A percentile compares a stretch with the other conserved stretches of the same genome.
Evolutionary conservation across 164 flowering plant genomes (phyloP).

Genomic region (Vitis rotundifolia): DNA sequence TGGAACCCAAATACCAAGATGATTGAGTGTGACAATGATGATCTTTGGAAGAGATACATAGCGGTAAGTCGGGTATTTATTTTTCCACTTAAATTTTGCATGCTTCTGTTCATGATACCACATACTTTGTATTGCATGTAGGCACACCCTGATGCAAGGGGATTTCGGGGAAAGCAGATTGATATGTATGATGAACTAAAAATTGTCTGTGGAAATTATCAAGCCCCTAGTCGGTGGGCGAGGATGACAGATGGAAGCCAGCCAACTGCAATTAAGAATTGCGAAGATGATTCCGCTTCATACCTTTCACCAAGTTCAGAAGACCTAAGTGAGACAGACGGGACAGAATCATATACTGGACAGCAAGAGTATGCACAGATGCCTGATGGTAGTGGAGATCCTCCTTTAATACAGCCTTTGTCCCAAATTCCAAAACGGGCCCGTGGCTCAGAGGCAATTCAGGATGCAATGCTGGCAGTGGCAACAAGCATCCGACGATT

Average conservation of each 20-base stretch:
- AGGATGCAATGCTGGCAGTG: constrained; percentile 37
- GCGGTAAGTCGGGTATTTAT: constrained; percentile 19
- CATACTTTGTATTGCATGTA: constrained; percentile 3
- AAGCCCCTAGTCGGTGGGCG: constrained; percentile 40
- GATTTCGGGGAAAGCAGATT: constrained; percentile 37
- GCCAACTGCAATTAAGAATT: constrained; percentile 17
- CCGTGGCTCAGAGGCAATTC: constrained; percentile 32
- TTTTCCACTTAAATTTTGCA: background rate
- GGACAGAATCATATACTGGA: constrained; percentile 39
- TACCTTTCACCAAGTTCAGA: constrained; percentile 35
- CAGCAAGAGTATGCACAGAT: constrained; percentile 19
- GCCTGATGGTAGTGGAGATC: constrained; percentile 28
- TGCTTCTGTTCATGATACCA: background rate
- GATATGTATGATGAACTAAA: constrained; percentile 44
- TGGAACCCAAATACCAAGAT: constrained; percentile 40
- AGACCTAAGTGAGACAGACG: constrained; percentile 37
- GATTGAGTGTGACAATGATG: constrained; percentile 36
- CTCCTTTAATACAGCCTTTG: constrained; percentile 25
- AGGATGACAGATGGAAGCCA: constrained; percentile 29
- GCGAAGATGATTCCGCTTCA: constrained; percentile 32
- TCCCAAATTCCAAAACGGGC: constrained; percentile 31
- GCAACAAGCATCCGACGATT: constrained; percentile 37
- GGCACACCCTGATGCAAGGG: constrained; percentile 44
- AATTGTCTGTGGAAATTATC: constrained; percentile 41
- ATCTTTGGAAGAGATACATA: constrained; percentile 40